Conservation (phyloP, 768 basidiomycete genomes). For the Steccherinum ochraceum region DNA sequence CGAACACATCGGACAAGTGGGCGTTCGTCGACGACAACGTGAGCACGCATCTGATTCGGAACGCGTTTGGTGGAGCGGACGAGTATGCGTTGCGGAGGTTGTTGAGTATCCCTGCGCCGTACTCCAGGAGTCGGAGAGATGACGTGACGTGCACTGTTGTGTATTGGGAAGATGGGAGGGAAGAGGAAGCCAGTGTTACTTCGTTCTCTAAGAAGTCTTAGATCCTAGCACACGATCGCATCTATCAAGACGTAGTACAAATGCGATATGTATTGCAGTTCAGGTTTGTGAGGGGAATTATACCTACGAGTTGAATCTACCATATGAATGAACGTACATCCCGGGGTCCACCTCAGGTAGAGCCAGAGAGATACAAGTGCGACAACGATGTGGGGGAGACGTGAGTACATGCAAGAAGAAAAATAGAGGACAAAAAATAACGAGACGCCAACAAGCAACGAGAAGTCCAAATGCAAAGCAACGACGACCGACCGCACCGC, state of each 20-base stretch:
- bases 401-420: neutral
- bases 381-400: neutral
- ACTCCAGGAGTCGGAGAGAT: conserved; percentile 73
- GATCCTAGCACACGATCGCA: no score
- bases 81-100: conserved; percentile 46
- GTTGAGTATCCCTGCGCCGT: conserved; percentile 79
- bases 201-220: conserved; percentile 5
- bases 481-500: conserved; percentile 2
- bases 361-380: no score
- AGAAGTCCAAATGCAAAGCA: conserved; percentile 3
- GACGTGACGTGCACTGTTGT: conserved; percentile 83
- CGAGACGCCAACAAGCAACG: neutral
- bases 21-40: conserved; percentile 75
- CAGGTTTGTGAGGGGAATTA: no score
- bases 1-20: conserved; percentile 49
- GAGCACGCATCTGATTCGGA: conserved; percentile 79
- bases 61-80: conserved; percentile 88
- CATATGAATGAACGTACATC: no score
- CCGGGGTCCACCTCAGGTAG: no score
- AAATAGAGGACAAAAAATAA: conserved; percentile 7
- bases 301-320: neutral
- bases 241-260: neutral
- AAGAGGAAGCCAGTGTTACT: conserved; percentile 31
- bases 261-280: neutral
- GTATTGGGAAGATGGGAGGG: conserved; percentile 75